Evolutionary conservation across 2,329 filamentous ascomycete species (phyloP), one percentile per base, ranked within the genome.

Genomic region (Madurella mycetomatis): DNA sequence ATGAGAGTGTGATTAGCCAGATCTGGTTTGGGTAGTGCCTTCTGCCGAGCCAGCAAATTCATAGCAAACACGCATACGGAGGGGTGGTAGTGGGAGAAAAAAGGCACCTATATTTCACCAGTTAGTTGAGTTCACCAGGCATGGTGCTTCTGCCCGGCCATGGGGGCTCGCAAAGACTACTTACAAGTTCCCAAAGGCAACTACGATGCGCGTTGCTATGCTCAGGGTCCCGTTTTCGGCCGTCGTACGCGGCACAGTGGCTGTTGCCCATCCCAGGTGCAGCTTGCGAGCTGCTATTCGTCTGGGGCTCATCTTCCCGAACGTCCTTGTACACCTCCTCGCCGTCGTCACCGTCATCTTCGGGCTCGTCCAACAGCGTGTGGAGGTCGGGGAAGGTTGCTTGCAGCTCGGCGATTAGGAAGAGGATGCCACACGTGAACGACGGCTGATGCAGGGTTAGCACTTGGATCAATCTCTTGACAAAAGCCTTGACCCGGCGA

Each of bases 381-480:
- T 83, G 83, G 32, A 99, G 80, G 60, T 88, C 88, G 2, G 91
- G 87, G 71, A 96, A 96, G 0, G 83, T 86, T 58, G 76, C 76
- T 64, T 89, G 85, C 32, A 99, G 75, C 69, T 97, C 90, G 52
- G 85, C 83, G 41, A 97, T 78, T 39, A 99, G 80, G 67, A 94
- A 97, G 17, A 99, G 78, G n/a, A 95, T 84, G 61, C 92, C 92
- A 65, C 92, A 96, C 45, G 91, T 84, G 67, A 99, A 99, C 0
- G 92, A 84, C 9, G 94, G 89, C 60, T 97, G 91, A 67, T 99
- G 94, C 64, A 99, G 74, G 18, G 87, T 87, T 18, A 95, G 79
- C 41, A 95, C 78, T 69, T 99, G 94, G 43, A 97, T 76, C 70
- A 99, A 83, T 57, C 94, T 83, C 76, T 99, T 99, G 42, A 92